Evolutionary conservation across 2,329 filamentous ascomycete species (phyloP).

Genomic region (Beauveria asiatica): DNA sequence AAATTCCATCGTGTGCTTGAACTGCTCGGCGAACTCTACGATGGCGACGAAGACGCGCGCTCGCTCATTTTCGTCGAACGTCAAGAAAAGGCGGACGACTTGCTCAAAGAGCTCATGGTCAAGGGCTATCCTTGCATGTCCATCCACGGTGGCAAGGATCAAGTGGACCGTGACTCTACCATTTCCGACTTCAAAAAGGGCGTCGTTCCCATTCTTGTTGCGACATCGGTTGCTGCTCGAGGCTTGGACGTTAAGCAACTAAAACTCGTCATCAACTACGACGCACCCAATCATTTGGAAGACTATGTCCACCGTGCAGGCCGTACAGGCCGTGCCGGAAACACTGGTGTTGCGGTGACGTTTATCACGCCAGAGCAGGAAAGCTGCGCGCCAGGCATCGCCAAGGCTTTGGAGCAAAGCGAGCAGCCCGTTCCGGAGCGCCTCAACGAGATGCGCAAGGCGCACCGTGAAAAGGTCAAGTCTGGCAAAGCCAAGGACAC

Average conservation of each 20-base stretch:
- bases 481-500: slow-evolving; percentile 82
- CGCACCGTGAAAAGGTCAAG: slow-evolving; percentile 85
- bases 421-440: slow-evolving; percentile 71
- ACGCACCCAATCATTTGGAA: slow-evolving; percentile 87
- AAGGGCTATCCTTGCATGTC: slow-evolving; percentile 89
- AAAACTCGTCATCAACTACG: slow-evolving; percentile 92
- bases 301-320: slow-evolving; percentile 95
- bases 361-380: slow-evolving; percentile 90
- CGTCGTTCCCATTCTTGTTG: slow-evolving; percentile 80
- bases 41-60: slow-evolving; percentile 80
- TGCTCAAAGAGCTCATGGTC: slow-evolving; percentile 68
- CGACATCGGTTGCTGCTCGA: slow-evolving; percentile 90
- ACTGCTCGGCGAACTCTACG: slow-evolving; percentile 78
- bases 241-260: slow-evolving; percentile 94
- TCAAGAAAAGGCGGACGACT: slow-evolving; percentile 79
- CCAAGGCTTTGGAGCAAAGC: slow-evolving; percentile 87
- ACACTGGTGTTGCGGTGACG: slow-evolving; percentile 89
- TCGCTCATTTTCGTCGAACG: slow-evolving; percentile 87
- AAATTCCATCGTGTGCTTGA: slow-evolving; percentile 83
- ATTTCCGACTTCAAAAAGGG: slow-evolving; percentile 92
- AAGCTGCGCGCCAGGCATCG: slow-evolving; percentile 78
- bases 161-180: slow-evolving; percentile 84
- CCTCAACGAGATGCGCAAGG: slow-evolving; percentile 55
- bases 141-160: slow-evolving; percentile 89
- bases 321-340: slow-evolving; percentile 87